A percentile compares a stretch with the other conserved stretches of the same genome.
phyloP scores from a whole-genome alignment of 2,329 filamentous ascomycete genomes.

The Xylariaceae sp. region DNA sequence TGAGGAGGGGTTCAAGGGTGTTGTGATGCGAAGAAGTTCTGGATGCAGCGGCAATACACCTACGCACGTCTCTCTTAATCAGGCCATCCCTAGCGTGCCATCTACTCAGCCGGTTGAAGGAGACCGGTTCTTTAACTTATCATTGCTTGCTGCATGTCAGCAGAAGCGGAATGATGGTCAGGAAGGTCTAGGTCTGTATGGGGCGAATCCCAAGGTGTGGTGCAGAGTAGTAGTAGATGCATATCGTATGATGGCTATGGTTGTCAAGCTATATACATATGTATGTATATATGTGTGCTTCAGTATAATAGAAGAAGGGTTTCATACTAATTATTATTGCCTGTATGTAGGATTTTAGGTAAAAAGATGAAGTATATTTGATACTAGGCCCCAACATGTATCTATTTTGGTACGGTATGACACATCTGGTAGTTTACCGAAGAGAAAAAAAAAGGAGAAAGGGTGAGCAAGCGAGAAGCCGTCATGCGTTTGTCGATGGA shows the following conservation, averaged over 20 bases:
- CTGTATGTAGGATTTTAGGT: not conserved
- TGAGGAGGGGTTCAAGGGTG: slow-evolving; percentile 27
- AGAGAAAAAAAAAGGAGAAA: not conserved
- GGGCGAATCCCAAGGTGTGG: not conserved
- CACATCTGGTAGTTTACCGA: slow-evolving; percentile 7
- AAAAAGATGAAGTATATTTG: slow-evolving; percentile 19
- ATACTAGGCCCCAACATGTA: not conserved
- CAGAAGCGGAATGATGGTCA: not conserved
- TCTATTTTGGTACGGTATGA: slow-evolving; percentile 20
- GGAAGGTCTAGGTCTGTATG: not conserved
- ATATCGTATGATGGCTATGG: slow-evolving; percentile 19
- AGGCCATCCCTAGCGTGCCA: slow-evolving; percentile 4
- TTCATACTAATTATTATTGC: slow-evolving; percentile 1
- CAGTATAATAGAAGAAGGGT: slow-evolving; percentile 4
- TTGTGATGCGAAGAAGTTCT: slow-evolving; percentile 17
- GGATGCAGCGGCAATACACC: slow-evolving; percentile 6
- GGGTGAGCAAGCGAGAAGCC: slow-evolving; percentile 11
- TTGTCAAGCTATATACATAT: slow-evolving; percentile 8
- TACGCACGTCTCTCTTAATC: no score
- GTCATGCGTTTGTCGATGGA: slow-evolving; percentile 10
- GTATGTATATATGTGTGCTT: not conserved
- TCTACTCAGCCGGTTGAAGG: slow-evolving; percentile 3
- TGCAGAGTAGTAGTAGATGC: not conserved
- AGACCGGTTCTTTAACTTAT: no score
- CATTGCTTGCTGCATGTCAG: not conserved